Percentiles rank a stretch among this genome's conserved stretches.
Conservation (phyloP, 1,284 basidiomycete species). For the Moesziomyces antarcticus region DNA sequence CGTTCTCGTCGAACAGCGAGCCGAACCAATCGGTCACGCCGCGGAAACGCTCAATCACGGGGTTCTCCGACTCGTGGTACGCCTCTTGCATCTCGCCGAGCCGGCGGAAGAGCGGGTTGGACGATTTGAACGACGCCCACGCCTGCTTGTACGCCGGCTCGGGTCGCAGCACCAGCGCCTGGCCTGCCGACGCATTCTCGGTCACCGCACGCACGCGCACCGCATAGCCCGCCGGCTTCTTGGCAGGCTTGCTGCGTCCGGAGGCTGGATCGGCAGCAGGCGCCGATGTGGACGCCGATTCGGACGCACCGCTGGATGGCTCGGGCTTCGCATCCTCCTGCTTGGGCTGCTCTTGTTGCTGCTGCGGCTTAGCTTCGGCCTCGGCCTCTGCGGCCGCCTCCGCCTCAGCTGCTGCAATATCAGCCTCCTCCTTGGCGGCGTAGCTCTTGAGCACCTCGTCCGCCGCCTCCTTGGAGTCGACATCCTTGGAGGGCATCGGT, state of each 20-base stretch:
- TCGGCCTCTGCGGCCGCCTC: background rate
- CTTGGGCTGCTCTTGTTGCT: background rate
- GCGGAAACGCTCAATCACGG: constrained; percentile 83
- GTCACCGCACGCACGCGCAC: constrained; percentile 36
- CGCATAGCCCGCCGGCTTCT: constrained; percentile 58
- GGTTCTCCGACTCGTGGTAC: constrained; percentile 94
- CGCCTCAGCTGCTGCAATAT: constrained; percentile 19
- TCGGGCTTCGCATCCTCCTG: background rate
- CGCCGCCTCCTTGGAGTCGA: constrained; percentile 52
- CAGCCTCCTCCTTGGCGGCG: constrained; percentile 45
- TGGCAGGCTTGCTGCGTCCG: constrained; percentile 4
- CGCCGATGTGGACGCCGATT: background rate
- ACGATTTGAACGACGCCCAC: constrained; percentile 56
- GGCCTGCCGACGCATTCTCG: constrained; percentile 50
- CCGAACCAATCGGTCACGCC: constrained; percentile 86
- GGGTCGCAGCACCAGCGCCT: constrained; percentile 57
- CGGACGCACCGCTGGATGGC: background rate
- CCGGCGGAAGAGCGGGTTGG: constrained; percentile 57
- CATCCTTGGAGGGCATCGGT: constrained; percentile 56
- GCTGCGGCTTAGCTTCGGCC: background rate
- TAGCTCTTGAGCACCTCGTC: constrained; percentile 54
- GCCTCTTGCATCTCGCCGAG: constrained; percentile 45
- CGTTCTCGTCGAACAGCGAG: constrained; percentile 94
- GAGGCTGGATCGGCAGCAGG: constrained; percentile 15
- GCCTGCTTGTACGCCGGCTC: constrained; percentile 59